These are phyloP conservation scores for Besnoitia besnoiti DNA, from an alignment of 169 alveolate genomes.

Conservation along the genomic window DNA sequence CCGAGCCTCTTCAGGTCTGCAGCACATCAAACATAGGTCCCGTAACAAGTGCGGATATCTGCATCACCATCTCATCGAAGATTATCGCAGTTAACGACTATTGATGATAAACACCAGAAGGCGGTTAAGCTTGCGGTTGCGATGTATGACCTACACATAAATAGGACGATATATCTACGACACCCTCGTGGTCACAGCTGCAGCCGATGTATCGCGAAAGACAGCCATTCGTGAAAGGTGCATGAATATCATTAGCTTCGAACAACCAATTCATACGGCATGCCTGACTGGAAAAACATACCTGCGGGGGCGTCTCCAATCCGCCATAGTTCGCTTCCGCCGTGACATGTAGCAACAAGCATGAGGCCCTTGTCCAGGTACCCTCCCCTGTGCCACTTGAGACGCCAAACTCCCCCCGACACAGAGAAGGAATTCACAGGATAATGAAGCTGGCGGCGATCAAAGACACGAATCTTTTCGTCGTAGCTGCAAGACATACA, in stretches of 20 bases:
- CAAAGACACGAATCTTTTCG: slow-evolving; percentile 53
- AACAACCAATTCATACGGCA: not conserved
- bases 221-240: no score
- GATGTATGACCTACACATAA: no score
- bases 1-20: slow-evolving; percentile 5
- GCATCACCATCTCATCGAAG: no score
- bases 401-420: slow-evolving; percentile 67
- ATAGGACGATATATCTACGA: no score
- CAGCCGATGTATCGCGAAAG: no score
- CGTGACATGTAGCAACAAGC: slow-evolving; percentile 66
- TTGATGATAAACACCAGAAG: no score
- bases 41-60: no score
- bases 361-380: not conserved
- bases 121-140: no score
- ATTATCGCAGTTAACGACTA: no score
- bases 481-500: slow-evolving; percentile 48
- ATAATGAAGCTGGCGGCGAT: slow-evolving; percentile 47
- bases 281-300: not conserved
- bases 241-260: no score
- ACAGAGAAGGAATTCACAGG: slow-evolving; percentile 12
- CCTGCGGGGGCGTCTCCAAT: not conserved
- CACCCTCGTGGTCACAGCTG: no score
- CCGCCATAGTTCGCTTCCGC: slow-evolving; percentile 66
- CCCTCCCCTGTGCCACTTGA: slow-evolving; percentile 7
- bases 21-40: not conserved